Conservation (phyloP, 139 green algal genomes). For the Eudorina sp. region DNA sequence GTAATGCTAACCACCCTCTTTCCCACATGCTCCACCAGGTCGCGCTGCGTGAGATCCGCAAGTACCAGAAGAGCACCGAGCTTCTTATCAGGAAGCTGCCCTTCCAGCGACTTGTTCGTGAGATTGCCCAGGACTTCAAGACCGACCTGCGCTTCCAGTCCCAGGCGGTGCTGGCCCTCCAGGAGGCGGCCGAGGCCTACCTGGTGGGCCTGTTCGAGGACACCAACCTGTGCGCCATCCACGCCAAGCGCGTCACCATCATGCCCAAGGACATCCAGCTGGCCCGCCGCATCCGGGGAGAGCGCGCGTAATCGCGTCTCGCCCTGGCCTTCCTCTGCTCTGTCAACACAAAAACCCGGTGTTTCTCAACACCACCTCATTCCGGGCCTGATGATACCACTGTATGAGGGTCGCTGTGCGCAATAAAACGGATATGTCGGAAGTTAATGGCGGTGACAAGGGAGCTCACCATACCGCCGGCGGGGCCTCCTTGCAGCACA, state of each 20-base stretch:
- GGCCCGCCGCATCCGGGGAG: background rate
- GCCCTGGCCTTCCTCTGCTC: too few species aligned
- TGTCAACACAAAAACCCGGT: too few species aligned
- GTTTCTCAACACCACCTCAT: too few species aligned
- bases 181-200: constrained; percentile 96
- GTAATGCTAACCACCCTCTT: background rate
- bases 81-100: constrained; percentile 97
- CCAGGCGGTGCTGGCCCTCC: constrained; percentile 88
- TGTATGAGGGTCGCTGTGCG: too few species aligned
- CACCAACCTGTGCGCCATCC: constrained; percentile 91
- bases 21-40: too few species aligned
- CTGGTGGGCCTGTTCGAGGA: constrained; percentile 98
- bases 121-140: constrained; percentile 99
- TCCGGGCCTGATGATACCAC: too few species aligned
- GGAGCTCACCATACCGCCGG: too few species aligned
- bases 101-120: constrained; percentile 97
- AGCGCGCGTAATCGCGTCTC: too few species aligned
- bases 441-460: too few species aligned
- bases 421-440: too few species aligned
- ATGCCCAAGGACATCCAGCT: constrained; percentile 80
- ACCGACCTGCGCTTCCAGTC: constrained; percentile 95
- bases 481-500: too few species aligned
- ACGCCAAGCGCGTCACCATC: constrained; percentile 92
- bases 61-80: constrained; percentile 97
- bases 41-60: constrained; percentile 93